Conservation (phyloP, 1,284 basidiomycete species). For the Fistulinella cinereoalba region DNA sequence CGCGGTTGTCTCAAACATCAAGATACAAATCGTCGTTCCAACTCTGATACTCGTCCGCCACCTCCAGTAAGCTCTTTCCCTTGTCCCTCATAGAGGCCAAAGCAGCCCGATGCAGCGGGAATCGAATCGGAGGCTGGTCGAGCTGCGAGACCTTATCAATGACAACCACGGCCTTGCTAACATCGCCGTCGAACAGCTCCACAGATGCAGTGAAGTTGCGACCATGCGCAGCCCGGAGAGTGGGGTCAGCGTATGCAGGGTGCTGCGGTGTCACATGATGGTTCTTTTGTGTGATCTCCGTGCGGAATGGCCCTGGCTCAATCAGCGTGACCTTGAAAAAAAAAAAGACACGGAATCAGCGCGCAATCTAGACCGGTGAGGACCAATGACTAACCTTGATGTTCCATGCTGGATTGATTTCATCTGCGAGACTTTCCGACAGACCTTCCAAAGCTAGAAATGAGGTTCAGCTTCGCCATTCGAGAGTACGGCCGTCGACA, state of each 20-base stretch:
- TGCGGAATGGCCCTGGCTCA: conserved; percentile 30
- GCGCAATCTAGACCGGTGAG: too few species aligned
- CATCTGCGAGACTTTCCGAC: conserved; percentile 23
- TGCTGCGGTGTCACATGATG: too few species aligned
- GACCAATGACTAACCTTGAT: too few species aligned
- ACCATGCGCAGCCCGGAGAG: too few species aligned
- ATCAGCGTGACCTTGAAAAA: conserved; percentile 24
- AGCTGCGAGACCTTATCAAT: conserved; percentile 19
- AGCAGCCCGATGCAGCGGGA: conserved; percentile 26
- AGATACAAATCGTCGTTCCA: conserved; percentile 33
- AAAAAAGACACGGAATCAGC: too few species aligned
- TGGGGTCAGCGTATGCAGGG: too few species aligned
- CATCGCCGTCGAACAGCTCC: conserved; percentile 18
- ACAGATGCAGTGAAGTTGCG: conserved; percentile 5
- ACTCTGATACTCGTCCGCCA: conserved; percentile 27
- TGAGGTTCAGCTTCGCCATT: too few species aligned
- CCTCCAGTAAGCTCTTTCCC: conserved; percentile 23
- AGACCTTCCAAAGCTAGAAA: conserved; percentile 32
- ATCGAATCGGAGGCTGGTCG: conserved; percentile 26
- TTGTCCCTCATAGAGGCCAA: conserved; percentile 24
- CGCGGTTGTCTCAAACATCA: too few species aligned
- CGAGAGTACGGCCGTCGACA: conserved; percentile 15
- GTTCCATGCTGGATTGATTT: conserved; percentile 30
- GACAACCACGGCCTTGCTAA: conserved; percentile 20
- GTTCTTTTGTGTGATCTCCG: too few species aligned